phyloP scores from a whole-genome alignment of 2,329 filamentous ascomycete species.

The Graphilbum ipis-grandicollis region DNA sequence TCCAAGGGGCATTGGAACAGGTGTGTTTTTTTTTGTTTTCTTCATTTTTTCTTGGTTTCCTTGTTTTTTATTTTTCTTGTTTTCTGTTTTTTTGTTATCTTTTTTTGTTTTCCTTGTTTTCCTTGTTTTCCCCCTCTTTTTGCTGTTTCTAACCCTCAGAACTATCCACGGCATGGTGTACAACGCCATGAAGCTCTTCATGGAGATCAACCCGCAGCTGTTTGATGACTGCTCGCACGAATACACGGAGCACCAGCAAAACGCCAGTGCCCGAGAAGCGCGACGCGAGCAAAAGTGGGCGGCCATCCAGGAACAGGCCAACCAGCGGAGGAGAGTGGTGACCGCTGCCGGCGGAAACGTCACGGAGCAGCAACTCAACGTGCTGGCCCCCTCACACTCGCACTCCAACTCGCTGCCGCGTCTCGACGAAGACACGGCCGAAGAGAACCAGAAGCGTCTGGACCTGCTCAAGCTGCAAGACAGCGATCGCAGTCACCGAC shows the following conservation, averaged over 20 bases:
- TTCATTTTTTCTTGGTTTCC: no score
- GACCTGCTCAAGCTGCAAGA: conserved; percentile 86
- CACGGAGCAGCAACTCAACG: no score
- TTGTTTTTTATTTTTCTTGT: no score
- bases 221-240: conserved; percentile 98
- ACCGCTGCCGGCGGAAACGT: no score
- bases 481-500: conserved; percentile 42
- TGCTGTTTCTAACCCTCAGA: no score
- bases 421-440: conserved; percentile 65
- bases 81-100: no score
- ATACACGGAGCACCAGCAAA: conserved; percentile 93
- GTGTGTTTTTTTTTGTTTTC: no score
- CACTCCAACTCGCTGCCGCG: conserved; percentile 27
- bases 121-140: no score
- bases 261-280: conserved; percentile 66
- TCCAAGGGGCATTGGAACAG: conserved; percentile 99
- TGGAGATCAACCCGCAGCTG: conserved; percentile 97
- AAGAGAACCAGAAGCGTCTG: conserved; percentile 72
- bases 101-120: no score
- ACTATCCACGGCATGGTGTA: conserved; percentile 99
- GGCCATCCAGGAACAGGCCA: conserved; percentile 63
- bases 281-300: conserved; percentile 81
- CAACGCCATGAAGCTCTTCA: conserved; percentile 99
- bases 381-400: conserved; percentile 16
- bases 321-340: conserved; percentile 44